Evolutionary conservation across 2,329 filamentous ascomycete genomes (phyloP), one percentile per base, ranked within the genome.

Genomic region (Pseudopithomyces maydicus): DNA sequence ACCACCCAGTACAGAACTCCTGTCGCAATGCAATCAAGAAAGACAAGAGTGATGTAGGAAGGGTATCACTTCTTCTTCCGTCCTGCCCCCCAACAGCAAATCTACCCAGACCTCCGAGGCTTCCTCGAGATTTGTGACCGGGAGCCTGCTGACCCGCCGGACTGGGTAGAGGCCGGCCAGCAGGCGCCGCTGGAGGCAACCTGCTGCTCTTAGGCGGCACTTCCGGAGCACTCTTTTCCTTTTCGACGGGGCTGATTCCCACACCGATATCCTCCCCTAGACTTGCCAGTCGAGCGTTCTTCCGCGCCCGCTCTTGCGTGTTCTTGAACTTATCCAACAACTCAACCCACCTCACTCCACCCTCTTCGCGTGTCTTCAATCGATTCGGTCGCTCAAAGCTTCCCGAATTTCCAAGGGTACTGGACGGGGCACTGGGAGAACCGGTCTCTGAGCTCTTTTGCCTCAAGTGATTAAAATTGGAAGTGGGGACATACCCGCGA

Each of bases 251-350:
- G 36, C 66, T 58, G 48, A 56, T 51, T 17, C 57, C 63, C 1
- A 55, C 43, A 7, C 57, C 64, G 17, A 64, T 22, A 53, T 76
- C 74, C 23, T 74, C 73, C 8, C 72, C 74, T 52, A 74, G 70
- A 59, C 79, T 74, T 0, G 77, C 74, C 59, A 78, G 76, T 57
- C 87, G 81, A 69, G 92, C 89, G 12, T 86, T 82, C 52, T 92
- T 84, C 53, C 92, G 85, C 6, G 93, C 90, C 58, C 87, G 88
- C 65, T 99, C 95, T 71, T 99, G 95, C 1, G 96, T 94, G 51
- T 84, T 86, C 64, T 91, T 90, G 78, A 99, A 99, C 72, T 97
- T 97, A 63, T 99, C 95, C 5, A 99, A 84, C 35, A 99, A 82
- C 67, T 99, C 95, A 2, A 85, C 86, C 95, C 95, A 99, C 54